These are phyloP conservation scores for Boletus subluridellus DNA, from an alignment of 1,284 basidiomycete genomes.

Conservation along the genomic window DNA sequence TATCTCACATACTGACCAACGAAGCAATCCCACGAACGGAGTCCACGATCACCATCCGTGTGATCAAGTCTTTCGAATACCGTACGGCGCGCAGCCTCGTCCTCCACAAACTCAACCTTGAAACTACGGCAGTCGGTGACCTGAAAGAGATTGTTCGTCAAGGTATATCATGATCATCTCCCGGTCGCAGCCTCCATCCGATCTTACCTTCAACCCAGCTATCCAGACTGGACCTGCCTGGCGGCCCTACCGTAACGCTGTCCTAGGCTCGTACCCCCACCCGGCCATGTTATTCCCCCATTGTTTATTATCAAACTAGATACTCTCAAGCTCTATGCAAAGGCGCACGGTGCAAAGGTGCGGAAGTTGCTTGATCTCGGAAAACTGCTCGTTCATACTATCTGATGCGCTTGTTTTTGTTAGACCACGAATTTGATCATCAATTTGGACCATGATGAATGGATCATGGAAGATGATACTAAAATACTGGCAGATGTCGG, in stretches of 20 bases:
- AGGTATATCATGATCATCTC: slow-evolving; percentile 43
- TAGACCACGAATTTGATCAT: slow-evolving; percentile 94
- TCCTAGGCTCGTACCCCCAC: slow-evolving; percentile 53
- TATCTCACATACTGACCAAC: slow-evolving; percentile 63
- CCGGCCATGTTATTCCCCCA: neutral
- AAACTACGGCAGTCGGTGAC: slow-evolving; percentile 68
- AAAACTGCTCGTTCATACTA: neutral
- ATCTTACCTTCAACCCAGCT: slow-evolving; percentile 42
- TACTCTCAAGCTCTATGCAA: slow-evolving; percentile 91
- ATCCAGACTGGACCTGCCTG: slow-evolving; percentile 72
- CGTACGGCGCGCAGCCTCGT: slow-evolving; percentile 89
- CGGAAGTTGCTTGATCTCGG: neutral
- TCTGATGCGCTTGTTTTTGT: neutral
- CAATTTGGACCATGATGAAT: slow-evolving; percentile 91
- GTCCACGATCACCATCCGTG: slow-evolving; percentile 83
- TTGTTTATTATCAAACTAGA: slow-evolving; percentile 46
- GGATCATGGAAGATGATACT: slow-evolving; percentile 73
- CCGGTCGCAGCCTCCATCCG: neutral
- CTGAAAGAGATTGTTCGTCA: slow-evolving; percentile 70
- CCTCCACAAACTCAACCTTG: slow-evolving; percentile 78
- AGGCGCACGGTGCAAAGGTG: slow-evolving; percentile 92
- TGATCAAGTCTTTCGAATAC: slow-evolving; percentile 95
- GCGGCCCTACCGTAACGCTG: slow-evolving; percentile 78
- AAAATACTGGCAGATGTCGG: slow-evolving; percentile 65
- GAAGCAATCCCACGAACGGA: slow-evolving; percentile 62